These are phyloP conservation scores for Aspergillus intermedius DNA, from an alignment of 2,329 filamentous ascomycete genomes.

Conservation along the genomic window DNA sequence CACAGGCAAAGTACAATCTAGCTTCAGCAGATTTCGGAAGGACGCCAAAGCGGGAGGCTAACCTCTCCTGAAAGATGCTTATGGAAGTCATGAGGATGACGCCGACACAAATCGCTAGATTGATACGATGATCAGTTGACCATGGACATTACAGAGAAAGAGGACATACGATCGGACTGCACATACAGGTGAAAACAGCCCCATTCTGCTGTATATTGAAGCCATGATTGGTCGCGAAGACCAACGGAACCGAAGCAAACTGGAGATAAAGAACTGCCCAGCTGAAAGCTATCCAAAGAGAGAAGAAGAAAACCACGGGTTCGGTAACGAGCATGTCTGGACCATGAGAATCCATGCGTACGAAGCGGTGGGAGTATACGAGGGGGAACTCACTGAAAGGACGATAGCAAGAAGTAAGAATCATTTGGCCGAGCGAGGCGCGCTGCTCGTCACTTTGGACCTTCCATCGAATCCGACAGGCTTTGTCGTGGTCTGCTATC, in stretches of 20 bases:
- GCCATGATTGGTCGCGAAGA: constrained; percentile 62
- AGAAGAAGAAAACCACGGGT: constrained; percentile 66
- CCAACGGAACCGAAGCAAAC: constrained; percentile 71
- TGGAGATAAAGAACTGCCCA: constrained; percentile 87
- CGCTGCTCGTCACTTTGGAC: constrained; percentile 73
- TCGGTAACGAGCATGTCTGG: constrained; percentile 53
- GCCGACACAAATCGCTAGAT: constrained; percentile 60
- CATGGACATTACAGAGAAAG: no score
- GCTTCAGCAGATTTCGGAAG: constrained; percentile 58
- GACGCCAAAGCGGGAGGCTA: constrained; percentile 50
- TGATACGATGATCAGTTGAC: not conserved
- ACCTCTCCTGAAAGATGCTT: constrained; percentile 64
- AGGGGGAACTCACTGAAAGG: constrained; percentile 56
- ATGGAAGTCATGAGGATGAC: constrained; percentile 60
- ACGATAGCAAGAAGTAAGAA: constrained; percentile 65
- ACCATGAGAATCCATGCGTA: not conserved
- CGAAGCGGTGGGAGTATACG: no score
- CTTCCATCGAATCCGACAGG: constrained; percentile 64
- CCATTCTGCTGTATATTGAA: constrained; percentile 64
- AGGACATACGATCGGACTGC: not conserved
- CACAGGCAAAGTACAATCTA: constrained; percentile 74
- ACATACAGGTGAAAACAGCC: constrained; percentile 57
- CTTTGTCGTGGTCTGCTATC: constrained; percentile 30
- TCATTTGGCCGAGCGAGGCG: constrained; percentile 60
- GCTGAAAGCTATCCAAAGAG: constrained; percentile 79